phyloP scores from a whole-genome alignment of 2,329 filamentous ascomycete genomes.

The Lasiodiplodia citricola region DNA sequence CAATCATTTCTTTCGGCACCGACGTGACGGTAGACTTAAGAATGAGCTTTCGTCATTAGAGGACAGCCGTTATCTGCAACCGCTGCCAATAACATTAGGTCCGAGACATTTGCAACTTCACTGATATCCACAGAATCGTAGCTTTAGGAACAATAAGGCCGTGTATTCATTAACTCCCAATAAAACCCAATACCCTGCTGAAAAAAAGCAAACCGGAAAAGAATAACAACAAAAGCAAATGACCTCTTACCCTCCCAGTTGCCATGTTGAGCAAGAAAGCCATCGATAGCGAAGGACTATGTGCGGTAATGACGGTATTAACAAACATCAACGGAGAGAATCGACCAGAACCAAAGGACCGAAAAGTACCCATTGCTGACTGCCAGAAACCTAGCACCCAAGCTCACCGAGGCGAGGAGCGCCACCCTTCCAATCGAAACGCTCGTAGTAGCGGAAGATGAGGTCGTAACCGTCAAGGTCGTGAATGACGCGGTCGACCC shows the following conservation, averaged over 20 bases:
- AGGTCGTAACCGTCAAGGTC: slow-evolving; percentile 97
- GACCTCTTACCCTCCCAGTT: background rate
- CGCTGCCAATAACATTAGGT: background rate
- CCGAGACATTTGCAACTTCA: background rate
- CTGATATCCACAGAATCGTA: background rate
- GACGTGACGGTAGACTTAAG: background rate
- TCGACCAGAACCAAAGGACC: background rate
- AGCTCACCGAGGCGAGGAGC: slow-evolving; percentile 66
- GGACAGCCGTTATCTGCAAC: no score
- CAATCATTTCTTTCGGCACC: no score
- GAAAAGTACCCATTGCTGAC: no score
- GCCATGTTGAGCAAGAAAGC: background rate
- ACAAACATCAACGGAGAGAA: background rate
- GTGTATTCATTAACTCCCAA: background rate
- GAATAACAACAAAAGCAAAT: background rate
- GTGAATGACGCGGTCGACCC: slow-evolving; percentile 93
- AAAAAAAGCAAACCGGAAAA: background rate
- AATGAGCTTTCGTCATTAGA: background rate
- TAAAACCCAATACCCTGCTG: background rate
- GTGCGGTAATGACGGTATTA: background rate
- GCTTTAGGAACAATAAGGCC: background rate
- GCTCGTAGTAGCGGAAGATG: slow-evolving; percentile 95
- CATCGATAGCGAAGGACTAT: background rate
- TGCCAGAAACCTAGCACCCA: slow-evolving; percentile 15
- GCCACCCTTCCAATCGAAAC: slow-evolving; percentile 77